Percentiles rank a stretch among this genome's conserved stretches.
Conservation (phyloP, 225 moss, liverwort and hornwort genomes). For the Pseudoscleropodium purum region DNA sequence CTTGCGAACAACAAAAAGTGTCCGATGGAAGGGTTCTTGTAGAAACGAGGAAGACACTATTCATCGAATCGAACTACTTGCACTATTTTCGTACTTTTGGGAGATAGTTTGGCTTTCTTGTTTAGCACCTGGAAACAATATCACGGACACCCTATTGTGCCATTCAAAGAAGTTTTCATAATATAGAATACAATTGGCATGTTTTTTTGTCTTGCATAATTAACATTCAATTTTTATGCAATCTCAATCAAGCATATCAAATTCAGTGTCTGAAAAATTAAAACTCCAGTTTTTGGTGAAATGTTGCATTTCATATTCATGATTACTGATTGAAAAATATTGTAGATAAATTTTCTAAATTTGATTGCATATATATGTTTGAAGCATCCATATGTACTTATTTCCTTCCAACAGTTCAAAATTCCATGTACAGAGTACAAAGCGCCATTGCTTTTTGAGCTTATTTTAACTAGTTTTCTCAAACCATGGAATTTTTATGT, state of each 20-base stretch:
- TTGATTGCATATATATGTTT: not conserved
- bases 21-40: not conserved
- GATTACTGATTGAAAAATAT: not conserved
- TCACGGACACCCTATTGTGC: not conserved
- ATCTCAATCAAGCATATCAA: not conserved
- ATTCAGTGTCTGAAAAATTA: not conserved
- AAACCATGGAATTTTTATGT: too few species aligned
- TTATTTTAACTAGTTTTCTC: too few species aligned
- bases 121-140: not conserved
- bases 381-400: not conserved
- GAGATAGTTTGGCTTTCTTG: not conserved
- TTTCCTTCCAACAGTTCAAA: too few species aligned
- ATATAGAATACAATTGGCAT: not conserved
- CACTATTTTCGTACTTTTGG: not conserved
- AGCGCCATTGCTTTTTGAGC: too few species aligned
- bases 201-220: not conserved
- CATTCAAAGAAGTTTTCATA: not conserved
- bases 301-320: not conserved
- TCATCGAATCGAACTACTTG: not conserved
- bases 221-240: not conserved
- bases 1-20: not conserved
- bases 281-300: not conserved
- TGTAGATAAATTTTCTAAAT: not conserved
- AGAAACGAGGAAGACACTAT: not conserved
- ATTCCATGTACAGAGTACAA: too few species aligned